These are phyloP conservation scores for Phytophthora syringae DNA, from an alignment of 352 stramenopile species.

Conservation along the genomic window DNA sequence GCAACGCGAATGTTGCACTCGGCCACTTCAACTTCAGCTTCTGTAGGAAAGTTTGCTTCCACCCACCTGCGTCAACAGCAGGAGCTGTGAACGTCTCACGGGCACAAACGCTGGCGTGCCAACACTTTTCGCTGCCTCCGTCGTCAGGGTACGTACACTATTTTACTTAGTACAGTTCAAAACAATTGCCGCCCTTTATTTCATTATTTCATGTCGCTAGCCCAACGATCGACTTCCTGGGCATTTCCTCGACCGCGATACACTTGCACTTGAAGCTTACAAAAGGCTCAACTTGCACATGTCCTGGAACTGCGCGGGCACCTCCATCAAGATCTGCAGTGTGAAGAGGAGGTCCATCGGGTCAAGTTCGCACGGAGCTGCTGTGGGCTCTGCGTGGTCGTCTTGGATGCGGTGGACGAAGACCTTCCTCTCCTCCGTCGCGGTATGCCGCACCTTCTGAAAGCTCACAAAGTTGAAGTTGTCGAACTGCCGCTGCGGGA, in stretches of 20 bases:
- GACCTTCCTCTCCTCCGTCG: slow-evolving; percentile 40
- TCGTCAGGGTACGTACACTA: no score
- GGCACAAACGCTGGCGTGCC: slow-evolving; percentile 22
- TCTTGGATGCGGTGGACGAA: slow-evolving; percentile 29
- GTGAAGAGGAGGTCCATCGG: slow-evolving; percentile 44
- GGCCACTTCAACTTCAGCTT: not conserved
- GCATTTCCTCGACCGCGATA: slow-evolving; percentile 4
- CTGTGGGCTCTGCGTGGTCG: slow-evolving; percentile 20
- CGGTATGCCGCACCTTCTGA: slow-evolving; percentile 65
- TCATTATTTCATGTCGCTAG: slow-evolving; percentile 11
- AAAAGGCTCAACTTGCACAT: slow-evolving; percentile 63
- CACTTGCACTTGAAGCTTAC: not conserved
- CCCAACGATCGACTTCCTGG: not conserved
- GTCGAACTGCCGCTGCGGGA: slow-evolving; percentile 73
- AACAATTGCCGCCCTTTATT: slow-evolving; percentile 21
- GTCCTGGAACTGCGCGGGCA: slow-evolving; percentile 46
- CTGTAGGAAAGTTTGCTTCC: no score
- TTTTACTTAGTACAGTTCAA: not conserved
- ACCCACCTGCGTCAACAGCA: no score
- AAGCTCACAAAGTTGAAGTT: slow-evolving; percentile 90
- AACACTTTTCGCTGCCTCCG: slow-evolving; percentile 6
- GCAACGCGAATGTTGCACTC: not conserved
- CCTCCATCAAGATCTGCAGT: slow-evolving; percentile 50
- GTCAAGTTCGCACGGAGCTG: slow-evolving; percentile 25
- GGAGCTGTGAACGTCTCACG: slow-evolving; percentile 4